Evolutionary conservation across 2,329 filamentous ascomycete species (phyloP).

Genomic region (Mariannaea elegans): DNA sequence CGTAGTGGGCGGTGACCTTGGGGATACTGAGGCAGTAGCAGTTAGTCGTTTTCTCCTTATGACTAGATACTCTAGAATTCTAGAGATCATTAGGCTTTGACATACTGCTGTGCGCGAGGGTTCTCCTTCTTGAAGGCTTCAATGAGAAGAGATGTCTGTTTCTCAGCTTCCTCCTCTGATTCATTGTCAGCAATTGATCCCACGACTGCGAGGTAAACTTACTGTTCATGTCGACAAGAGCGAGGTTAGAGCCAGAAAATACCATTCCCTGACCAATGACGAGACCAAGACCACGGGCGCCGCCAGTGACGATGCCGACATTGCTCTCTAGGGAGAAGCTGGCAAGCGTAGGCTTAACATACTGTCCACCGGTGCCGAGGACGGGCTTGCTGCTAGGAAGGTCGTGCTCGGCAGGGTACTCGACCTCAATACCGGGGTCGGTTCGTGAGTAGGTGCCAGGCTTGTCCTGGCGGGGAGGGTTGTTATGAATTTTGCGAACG

Average conservation of each 20-base stretch:
- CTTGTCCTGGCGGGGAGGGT: constrained; percentile 49
- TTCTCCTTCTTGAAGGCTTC: constrained; percentile 82
- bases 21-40: constrained; percentile 63
- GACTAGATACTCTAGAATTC: background rate
- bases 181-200: constrained; percentile 22
- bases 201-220: constrained; percentile 45
- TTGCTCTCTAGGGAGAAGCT: constrained; percentile 87
- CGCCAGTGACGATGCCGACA: constrained; percentile 87
- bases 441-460: constrained; percentile 80
- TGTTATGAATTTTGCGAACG: constrained; percentile 45
- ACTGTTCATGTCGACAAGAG: constrained; percentile 95
- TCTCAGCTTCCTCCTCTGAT: constrained; percentile 82
- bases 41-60: constrained; percentile 13
- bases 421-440: constrained; percentile 78
- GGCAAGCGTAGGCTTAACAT: constrained; percentile 85
- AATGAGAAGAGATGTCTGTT: constrained; percentile 77
- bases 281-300: constrained; percentile 86
- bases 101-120: constrained; percentile 74
- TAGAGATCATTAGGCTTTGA: background rate
- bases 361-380: constrained; percentile 78
- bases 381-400: constrained; percentile 77
- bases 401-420: constrained; percentile 79
- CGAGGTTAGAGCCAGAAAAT: constrained; percentile 86
- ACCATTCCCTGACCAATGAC: constrained; percentile 95
- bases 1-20: constrained; percentile 88